Evolutionary conservation across 805 yeast genomes (phyloP), one percentile per base, ranked within the genome.

Genomic region (Yarrowia sp.): DNA sequence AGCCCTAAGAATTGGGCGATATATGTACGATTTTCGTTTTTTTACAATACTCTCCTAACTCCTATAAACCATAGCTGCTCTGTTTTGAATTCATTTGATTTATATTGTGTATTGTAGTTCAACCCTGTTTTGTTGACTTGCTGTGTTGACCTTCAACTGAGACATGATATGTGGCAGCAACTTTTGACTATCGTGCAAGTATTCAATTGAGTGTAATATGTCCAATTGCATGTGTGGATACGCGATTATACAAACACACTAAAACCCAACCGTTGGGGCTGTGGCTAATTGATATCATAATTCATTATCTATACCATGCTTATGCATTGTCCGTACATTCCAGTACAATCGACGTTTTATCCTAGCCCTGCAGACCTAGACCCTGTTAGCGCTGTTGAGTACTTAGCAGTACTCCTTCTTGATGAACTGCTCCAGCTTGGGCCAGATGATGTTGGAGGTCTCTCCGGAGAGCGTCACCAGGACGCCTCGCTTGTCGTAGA

Each of bases 391-490:
- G 41, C 22, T 48, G 55, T 48, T 48, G 41, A 35, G 55, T 31
- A n/a, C 15, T 36, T 33, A 58, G 17, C 50, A 44, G 51, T 58
- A 58, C 42, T 58, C 64, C 5, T 38, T 58, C 43, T 32, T 44
- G 35, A 71, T 44, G 31, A 68, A 58, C 45, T 67, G 66, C 68
- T 78, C 71, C 42, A 92, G 75, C 72, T 91, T 81, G 0, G 97
- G 97, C 72, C 83, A 90, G 14, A 92, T 88, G 15, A 87, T 83
- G 74, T 92, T 96, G 1, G 96, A 88, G 1, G 96, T 87, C 66
- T 87, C 85, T 10, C 98, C 98, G 15, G 81, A 74, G 13, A 92
- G 86, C 1, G 79, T 79, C 51, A 79, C 75, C 42, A 87, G 79
- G 4, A 89, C 76, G 0, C 84, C 84, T 47, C 75, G 69, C 72